phyloP scores from a whole-genome alignment of 768 basidiomycete species.

The Imleria badia region DNA sequence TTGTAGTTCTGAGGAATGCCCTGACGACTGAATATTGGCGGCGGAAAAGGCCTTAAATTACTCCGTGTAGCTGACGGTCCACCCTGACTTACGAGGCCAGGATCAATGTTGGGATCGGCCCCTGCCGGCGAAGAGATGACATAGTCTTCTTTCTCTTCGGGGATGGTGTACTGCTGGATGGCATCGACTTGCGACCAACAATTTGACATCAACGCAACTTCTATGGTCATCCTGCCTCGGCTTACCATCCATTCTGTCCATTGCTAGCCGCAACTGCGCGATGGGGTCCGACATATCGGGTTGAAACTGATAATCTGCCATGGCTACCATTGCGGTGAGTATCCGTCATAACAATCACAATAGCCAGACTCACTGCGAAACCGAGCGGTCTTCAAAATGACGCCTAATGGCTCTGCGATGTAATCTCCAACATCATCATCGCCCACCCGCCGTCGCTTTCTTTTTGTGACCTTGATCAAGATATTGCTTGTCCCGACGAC shows the following conservation, averaged over 20 bases:
- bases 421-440: slow-evolving; percentile 58
- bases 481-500: slow-evolving; percentile 75
- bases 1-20: slow-evolving; percentile 78
- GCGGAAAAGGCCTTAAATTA: slow-evolving; percentile 77
- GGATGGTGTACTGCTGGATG: slow-evolving; percentile 68
- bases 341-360: not conserved
- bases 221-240: not conserved
- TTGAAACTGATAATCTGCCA: slow-evolving; percentile 92
- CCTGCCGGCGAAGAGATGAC: slow-evolving; percentile 31
- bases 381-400: slow-evolving; percentile 78
- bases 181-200: slow-evolving; percentile 55
- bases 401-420: slow-evolving; percentile 68
- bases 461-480: slow-evolving; percentile 79
- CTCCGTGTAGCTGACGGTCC: slow-evolving; percentile 37
- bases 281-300: slow-evolving; percentile 73
- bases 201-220: not conserved
- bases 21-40: slow-evolving; percentile 86
- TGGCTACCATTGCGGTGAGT: slow-evolving; percentile 50
- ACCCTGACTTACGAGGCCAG: slow-evolving; percentile 32
- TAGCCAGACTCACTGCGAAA: slow-evolving; percentile 75
- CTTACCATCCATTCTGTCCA: slow-evolving; percentile 83
- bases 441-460: slow-evolving; percentile 50
- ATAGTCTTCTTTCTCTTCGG: slow-evolving; percentile 68
- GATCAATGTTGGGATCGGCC: slow-evolving; percentile 52
- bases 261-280: slow-evolving; percentile 63